Base-by-base conservation (phyloP, 2,329 filamentous ascomycete genomes). In the Orbilia ellipsospora region DNA sequence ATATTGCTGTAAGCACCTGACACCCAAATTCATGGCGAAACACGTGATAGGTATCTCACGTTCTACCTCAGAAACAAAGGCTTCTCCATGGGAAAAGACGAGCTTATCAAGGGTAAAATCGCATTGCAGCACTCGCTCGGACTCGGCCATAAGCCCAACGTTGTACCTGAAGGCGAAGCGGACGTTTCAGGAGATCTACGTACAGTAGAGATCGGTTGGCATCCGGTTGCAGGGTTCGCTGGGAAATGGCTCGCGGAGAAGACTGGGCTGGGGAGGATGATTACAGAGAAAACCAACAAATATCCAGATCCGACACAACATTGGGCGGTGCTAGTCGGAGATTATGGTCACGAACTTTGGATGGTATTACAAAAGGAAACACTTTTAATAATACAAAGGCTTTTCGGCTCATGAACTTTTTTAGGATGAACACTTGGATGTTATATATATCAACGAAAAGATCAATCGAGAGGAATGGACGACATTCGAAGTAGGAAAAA, bases 271-370 rank as follows among this genome's bases (percentile, higher is more conserved):
- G 87, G 87, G 1, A 86, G 85, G 80, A 82, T 86, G 82, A 88
- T 88, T 72, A 87, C 85, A 0, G 85, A 87, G 54, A 85, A 84
- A 77, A 85, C 87, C 64, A 84, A 86, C 78, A 83, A 82, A 68
- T 88, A 86, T 75, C 87, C 87, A 0, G 87, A 88, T 78, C 87
- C 87, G 2, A 88, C 86, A 2, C 87, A 88, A 80, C 87, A 88
- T 78, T 88, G 87, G 87, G 86, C 86, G 1, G 85, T 88, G 0
- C 81, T 88, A 0, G 86, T 88, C 0, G 87, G 86, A 1, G 86
- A 85, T 12, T 88, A 83, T 78, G 84, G 83, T 0, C 87, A 88
- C 79, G 83, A 88, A 79, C 80, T 88, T n/a, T 88, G 87, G 87
- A 88, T 88, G 86, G 85, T 85, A 77, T 77, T 82, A 23, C 4